phyloP scores from a whole-genome alignment of 495 filamentous ascomycete species.

The Tuber borchii region DNA sequence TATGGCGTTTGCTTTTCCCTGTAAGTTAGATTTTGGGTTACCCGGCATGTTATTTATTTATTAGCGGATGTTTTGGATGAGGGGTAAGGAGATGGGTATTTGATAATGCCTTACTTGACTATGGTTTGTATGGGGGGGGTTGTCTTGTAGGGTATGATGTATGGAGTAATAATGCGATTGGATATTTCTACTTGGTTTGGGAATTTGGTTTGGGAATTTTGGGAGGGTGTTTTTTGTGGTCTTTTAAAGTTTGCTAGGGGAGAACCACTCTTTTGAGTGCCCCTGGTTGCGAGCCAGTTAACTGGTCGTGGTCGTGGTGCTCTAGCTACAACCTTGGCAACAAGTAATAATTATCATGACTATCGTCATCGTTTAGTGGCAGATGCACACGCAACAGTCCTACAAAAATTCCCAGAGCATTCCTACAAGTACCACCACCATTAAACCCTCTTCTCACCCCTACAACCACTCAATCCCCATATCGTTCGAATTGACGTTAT shows the following conservation, averaged over 20 bases:
- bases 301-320: too few relatives aligned
- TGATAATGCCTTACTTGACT: neutral
- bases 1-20: neutral
- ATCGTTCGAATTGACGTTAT: neutral
- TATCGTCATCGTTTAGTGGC: neutral
- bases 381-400: constrained; percentile 3
- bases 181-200: too few relatives aligned
- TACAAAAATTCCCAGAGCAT: too few relatives aligned
- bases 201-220: too few relatives aligned
- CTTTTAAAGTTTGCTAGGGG: too few relatives aligned
- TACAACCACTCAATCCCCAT: too few relatives aligned
- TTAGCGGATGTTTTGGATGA: neutral
- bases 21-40: neutral
- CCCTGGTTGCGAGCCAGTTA: too few relatives aligned
- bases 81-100: neutral
- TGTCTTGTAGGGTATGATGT: neutral
- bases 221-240: too few relatives aligned
- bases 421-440: too few relatives aligned
- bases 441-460: neutral
- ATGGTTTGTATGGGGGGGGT: neutral
- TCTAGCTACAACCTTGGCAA: too few relatives aligned
- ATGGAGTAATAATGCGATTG: neutral
- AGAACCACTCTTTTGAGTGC: too few relatives aligned
- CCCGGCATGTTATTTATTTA: neutral
- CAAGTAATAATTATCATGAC: too few relatives aligned